Percentiles rank a stretch among this genome's conserved stretches.
These are phyloP conservation scores for Mortierella sp. DNA, from an alignment of 371 early-diverging fungal species.

Conservation along the genomic window DNA sequence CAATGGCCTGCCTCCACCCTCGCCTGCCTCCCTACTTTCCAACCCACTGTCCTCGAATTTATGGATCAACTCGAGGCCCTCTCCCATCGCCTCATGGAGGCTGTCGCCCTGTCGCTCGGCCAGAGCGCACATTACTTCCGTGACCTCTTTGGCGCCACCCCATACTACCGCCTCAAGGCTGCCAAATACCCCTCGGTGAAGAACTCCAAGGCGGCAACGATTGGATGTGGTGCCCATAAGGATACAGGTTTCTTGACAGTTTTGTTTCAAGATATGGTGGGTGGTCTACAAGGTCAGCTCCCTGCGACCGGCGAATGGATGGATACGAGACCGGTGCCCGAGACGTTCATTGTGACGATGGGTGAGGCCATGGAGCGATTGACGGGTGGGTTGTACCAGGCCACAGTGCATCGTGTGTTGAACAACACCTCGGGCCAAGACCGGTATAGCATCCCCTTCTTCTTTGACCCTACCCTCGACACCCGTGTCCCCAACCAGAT, in stretches of 20 bases:
- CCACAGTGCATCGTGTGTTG: constrained; percentile 76
- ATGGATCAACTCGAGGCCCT: constrained; percentile 62
- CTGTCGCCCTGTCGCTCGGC: constrained; percentile 65
- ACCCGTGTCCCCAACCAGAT: constrained; percentile 56
- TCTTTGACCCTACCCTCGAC: constrained; percentile 62
- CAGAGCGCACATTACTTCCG: constrained; percentile 62
- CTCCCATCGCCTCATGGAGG: constrained; percentile 61
- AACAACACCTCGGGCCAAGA: constrained; percentile 66
- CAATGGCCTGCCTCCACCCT: constrained; percentile 63
- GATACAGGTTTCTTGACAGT: constrained; percentile 70
- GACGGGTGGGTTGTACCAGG: constrained; percentile 66
- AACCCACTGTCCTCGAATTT: constrained; percentile 58
- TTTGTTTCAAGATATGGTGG: constrained; percentile 71
- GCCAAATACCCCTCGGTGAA: constrained; percentile 52
- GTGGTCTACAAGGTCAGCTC: constrained; percentile 77
- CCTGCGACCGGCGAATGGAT: constrained; percentile 71
- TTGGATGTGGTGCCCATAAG: constrained; percentile 57
- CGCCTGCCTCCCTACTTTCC: constrained; percentile 60
- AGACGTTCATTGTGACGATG: constrained; percentile 77
- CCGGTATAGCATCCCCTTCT: constrained; percentile 68
- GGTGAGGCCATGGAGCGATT: constrained; percentile 73
- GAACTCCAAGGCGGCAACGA: constrained; percentile 37
- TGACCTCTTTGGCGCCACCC: constrained; percentile 61
- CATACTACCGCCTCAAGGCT: constrained; percentile 60
- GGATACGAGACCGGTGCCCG: constrained; percentile 69